Base-by-base conservation (phyloP, 2,329 filamentous ascomycete genomes). In the Dothideomycetidae sp. region DNA sequence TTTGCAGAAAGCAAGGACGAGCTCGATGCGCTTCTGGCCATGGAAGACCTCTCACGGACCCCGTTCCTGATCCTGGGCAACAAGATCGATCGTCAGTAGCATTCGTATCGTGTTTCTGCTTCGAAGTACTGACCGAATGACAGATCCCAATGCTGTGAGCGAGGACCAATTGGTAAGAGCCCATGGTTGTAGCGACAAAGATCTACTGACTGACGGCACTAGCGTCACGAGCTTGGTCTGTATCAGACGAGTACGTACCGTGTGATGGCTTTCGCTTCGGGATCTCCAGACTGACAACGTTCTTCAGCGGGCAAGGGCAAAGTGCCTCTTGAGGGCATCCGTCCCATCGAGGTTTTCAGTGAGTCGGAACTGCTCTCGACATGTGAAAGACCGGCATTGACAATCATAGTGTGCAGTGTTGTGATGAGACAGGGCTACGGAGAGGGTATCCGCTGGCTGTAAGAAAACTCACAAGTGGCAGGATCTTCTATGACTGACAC, bases 21-120 rank as follows among this genome's bases (percentile, higher is more conserved):
- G 68, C 81, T 98, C 45, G 90, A 98, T 56, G 52, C 82, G 37
- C 80, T 96, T 36, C 73, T 98, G 49, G 77, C 82, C 45, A 94
- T 98, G 88, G 90, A 98, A 66, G 88, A 96, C 58, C 75, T 98
- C 28, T 68, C 75, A 58, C 94, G 93, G 70, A 90, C 93, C 5
- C 90, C 90, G 38, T 96, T 96, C 61, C 75, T 96, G 44, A 76
- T 98, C 51, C 75, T 98, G 46, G 90, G 90, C 52, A 98, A 98
- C 76, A 98, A 98, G 76, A 98, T 98, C 61, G 90, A 98, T 62
- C 86, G 45, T 46, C 32, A 37, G 43, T 34, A 26, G 21, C n/a
- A n/a, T n/a, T n/a, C n/a, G n/a, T n/a, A n/a, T n/a, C n/a, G n/a
- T n/a, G n/a, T n/a, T n/a, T n/a, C n/a, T n/a, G n/a, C n/a, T n/a